These are phyloP conservation scores for Chrysosphaeria jannelii DNA, from an alignment of 2,329 filamentous ascomycete species.

Conservation along the genomic window DNA sequence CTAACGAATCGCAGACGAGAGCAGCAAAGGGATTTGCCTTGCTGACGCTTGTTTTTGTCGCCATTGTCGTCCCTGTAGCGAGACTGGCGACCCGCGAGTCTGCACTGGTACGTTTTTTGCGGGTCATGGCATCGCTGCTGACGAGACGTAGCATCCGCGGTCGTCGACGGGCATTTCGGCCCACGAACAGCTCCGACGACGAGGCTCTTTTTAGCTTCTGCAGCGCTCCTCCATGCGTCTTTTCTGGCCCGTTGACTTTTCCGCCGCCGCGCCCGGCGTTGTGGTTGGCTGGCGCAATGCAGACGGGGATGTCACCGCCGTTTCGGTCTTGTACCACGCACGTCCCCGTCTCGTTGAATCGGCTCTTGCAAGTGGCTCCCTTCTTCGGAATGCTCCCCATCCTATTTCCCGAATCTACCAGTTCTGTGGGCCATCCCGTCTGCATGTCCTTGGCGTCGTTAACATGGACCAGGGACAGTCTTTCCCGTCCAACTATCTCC, in stretches of 20 bases:
- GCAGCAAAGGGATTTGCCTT: constrained; percentile 61
- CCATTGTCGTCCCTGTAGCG: constrained; percentile 60
- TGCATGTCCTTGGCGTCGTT: constrained; percentile 63
- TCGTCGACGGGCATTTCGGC: constrained; percentile 64
- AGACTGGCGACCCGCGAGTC: constrained; percentile 57
- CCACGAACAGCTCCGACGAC: constrained; percentile 72
- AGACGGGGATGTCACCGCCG: constrained; percentile 63
- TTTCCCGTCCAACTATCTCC: constrained; percentile 39
- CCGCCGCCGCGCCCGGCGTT: constrained; percentile 42
- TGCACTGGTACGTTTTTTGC: constrained; percentile 31
- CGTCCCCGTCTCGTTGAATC: constrained; percentile 68
- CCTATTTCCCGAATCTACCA: constrained; percentile 54
- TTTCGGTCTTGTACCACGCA: constrained; percentile 69
- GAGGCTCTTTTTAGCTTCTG: constrained; percentile 54
- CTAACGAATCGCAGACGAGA: constrained; percentile 26
- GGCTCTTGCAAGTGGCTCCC: constrained; percentile 53
- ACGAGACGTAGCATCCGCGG: constrained; percentile 41
- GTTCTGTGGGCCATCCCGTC: constrained; percentile 50
- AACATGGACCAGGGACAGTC: constrained; percentile 19
- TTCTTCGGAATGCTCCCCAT: constrained; percentile 60
- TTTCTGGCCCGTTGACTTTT: constrained; percentile 86
- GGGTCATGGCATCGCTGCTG: not conserved
- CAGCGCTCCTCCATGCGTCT: constrained; percentile 80
- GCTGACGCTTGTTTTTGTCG: constrained; percentile 57
- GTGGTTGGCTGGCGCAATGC: constrained; percentile 94